Evolutionary conservation across 1,284 basidiomycete species (phyloP).

Genomic region (Papiliotrema fonsecae): DNA sequence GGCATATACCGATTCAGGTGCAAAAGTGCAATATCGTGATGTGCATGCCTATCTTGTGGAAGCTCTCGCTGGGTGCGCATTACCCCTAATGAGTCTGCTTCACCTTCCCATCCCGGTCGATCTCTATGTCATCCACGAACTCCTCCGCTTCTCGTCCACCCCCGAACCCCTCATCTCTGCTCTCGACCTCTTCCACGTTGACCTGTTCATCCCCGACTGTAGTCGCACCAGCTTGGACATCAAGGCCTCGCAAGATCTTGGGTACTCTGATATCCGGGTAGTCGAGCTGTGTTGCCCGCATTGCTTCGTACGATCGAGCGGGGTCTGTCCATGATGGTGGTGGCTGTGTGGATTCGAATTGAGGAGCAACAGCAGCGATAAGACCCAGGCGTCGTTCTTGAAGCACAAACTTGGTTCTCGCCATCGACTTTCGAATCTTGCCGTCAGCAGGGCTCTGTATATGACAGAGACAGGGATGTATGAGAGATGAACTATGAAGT

Average conservation of each 20-base stretch:
- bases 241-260: constrained; percentile 6
- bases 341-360: background rate
- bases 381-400: constrained; percentile 87
- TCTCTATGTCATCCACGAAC: constrained; percentile 32
- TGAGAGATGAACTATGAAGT: no score
- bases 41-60: no score
- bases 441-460: no score
- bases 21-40: no score
- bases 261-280: constrained; percentile 6
- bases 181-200: constrained; percentile 35
- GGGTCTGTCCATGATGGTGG: background rate
- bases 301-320: background rate
- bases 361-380: constrained; percentile 54
- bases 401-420: constrained; percentile 86
- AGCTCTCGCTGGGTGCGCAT: no score
- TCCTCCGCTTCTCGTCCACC: constrained; percentile 35
- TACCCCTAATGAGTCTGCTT: no score
- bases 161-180: constrained; percentile 39
- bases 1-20: no score
- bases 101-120: constrained; percentile 21
- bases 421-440: constrained; percentile 93
- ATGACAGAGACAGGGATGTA: no score
- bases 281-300: background rate
- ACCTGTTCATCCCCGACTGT: constrained; percentile 19
- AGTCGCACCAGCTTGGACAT: constrained; percentile 15